These are phyloP conservation scores for Pinus tabuliformis DNA, from an alignment of 75 land plant species.

Conservation along the genomic window DNA sequence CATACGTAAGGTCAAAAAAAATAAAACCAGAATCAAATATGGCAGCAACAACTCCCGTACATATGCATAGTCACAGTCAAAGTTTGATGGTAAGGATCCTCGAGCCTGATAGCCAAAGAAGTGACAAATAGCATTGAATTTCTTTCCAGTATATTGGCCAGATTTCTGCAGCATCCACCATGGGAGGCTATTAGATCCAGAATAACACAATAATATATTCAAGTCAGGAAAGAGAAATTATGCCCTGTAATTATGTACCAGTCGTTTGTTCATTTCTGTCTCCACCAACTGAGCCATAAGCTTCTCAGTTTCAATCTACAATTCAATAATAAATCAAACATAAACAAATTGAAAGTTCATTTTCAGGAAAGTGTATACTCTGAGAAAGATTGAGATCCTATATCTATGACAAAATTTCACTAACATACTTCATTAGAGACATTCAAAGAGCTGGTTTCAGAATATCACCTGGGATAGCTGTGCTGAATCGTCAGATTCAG, in stretches of 20 bases:
- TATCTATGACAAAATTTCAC: background rate
- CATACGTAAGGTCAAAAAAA: background rate
- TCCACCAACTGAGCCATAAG: conserved; percentile 96
- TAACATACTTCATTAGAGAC: background rate
- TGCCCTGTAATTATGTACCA: conserved; percentile 28
- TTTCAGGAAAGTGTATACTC: background rate
- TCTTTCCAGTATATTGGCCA: conserved; percentile 95
- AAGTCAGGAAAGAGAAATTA: background rate
- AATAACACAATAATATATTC: background rate
- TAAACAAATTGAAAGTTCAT: background rate
- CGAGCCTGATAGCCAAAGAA: conserved; percentile 99
- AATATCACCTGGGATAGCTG: conserved; percentile 86
- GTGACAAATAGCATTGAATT: conserved; percentile 98
- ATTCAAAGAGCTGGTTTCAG: background rate
- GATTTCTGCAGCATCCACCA: conserved; percentile 66
- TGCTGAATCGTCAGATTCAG: conserved; percentile 95
- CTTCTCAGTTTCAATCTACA: conserved; percentile 98
- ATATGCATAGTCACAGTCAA: conserved; percentile 97
- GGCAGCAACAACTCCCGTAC: conserved; percentile 40
- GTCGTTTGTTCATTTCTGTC: conserved; percentile 78
- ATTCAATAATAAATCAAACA: conserved; percentile 2
- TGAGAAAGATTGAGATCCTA: background rate
- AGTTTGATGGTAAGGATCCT: conserved; percentile 97
- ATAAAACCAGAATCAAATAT: background rate
- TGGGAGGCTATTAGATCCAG: conserved; percentile 13